A percentile compares a stretch with the other conserved stretches of the same genome.
These are phyloP conservation scores for Teratosphaeria pseudoeucalypti DNA, from an alignment of 2,329 filamentous ascomycete species.

Conservation along the genomic window DNA sequence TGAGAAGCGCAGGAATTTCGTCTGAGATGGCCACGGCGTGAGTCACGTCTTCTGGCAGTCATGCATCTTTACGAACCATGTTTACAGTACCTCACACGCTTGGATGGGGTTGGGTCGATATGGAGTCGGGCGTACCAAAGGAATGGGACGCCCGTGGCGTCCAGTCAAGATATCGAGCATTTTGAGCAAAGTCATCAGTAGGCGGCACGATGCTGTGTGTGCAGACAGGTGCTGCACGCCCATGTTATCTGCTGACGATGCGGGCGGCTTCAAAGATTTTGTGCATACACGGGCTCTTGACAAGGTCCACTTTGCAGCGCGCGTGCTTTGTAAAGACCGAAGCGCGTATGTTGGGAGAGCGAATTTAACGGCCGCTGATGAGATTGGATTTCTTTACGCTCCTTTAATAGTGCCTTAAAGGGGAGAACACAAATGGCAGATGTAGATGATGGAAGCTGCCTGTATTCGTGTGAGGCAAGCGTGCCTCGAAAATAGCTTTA, in stretches of 20 bases:
- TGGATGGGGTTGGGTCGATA: background rate
- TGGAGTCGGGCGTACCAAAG: background rate
- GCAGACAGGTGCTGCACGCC: background rate
- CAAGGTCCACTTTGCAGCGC: background rate
- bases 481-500: background rate
- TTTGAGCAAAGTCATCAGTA: background rate
- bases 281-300: background rate
- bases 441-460: background rate
- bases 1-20: slow-evolving; percentile 75
- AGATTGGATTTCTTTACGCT: background rate
- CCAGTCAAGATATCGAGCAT: background rate
- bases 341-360: background rate
- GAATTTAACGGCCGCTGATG: background rate
- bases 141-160: background rate
- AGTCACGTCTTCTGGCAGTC: background rate
- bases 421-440: background rate
- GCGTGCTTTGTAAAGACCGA: background rate
- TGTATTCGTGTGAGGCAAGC: background rate
- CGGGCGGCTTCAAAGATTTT: background rate
- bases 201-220: background rate
- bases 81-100: background rate
- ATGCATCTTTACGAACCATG: background rate
- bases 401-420: background rate
- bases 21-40: slow-evolving; percentile 34
- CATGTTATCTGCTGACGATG: background rate